Percentiles rank a stretch among this genome's conserved stretches.
Evolutionary conservation across 2,329 filamentous ascomycete genomes (phyloP).

Genomic region (Pseudonectria buxi): DNA sequence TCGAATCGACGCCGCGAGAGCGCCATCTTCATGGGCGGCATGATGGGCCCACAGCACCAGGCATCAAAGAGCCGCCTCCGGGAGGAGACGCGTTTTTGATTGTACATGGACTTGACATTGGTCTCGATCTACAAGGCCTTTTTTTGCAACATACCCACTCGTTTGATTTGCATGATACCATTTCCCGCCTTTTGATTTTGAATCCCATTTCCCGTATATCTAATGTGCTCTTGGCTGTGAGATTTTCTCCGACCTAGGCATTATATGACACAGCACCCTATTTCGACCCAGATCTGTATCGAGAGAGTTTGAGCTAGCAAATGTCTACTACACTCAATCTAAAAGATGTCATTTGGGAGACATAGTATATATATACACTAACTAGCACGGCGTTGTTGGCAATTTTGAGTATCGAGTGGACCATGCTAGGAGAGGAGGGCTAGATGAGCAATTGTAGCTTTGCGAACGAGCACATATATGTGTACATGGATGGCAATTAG

Average conservation of each 20-base stretch:
- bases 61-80: conserved; percentile 47
- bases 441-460: too few species aligned
- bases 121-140: conserved; percentile 17
- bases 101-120: conserved; percentile 14
- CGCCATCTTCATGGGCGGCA: conserved; percentile 48
- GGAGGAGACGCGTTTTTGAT: conserved; percentile 45
- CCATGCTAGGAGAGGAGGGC: too few species aligned
- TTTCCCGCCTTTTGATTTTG: conserved; percentile 18
- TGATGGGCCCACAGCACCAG: conserved; percentile 42
- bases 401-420: too few species aligned
- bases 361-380: neutral
- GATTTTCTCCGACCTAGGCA: too few species aligned
- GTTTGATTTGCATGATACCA: conserved; percentile 26
- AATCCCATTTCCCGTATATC: too few species aligned
- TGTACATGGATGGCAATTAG: too few species aligned
- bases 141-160: conserved; percentile 27
- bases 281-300: neutral
- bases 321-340: neutral
- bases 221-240: too few species aligned
- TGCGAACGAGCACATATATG: too few species aligned
- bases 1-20: conserved; percentile 52
- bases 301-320: too few species aligned
- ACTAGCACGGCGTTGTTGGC: too few species aligned
- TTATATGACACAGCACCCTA: too few species aligned
- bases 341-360: neutral